These are phyloP conservation scores for Pichia phayaonensis DNA, from an alignment of 805 yeast species.

Conservation along the genomic window DNA sequence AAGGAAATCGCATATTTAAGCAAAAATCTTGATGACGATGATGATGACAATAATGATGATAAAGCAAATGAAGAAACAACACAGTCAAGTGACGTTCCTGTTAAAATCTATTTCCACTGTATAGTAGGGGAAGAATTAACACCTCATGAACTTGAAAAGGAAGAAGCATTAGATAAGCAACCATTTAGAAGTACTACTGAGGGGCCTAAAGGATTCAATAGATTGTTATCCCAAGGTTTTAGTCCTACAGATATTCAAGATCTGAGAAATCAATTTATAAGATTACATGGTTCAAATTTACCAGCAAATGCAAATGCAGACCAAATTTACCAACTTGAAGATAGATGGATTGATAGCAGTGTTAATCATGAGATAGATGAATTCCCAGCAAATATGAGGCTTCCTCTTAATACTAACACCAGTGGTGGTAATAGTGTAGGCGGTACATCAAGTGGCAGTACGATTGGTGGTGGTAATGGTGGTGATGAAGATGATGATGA, in stretches of 20 bases:
- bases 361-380: constrained; percentile 46
- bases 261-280: constrained; percentile 65
- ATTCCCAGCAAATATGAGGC: constrained; percentile 30
- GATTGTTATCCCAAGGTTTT: constrained; percentile 78
- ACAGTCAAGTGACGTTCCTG: constrained; percentile 2
- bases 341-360: constrained; percentile 81
- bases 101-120: constrained; percentile 65
- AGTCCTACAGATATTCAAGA: constrained; percentile 67
- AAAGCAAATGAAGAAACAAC: constrained; percentile 13
- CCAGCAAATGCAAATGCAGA: constrained; percentile 36
- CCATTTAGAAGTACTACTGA: constrained; percentile 50
- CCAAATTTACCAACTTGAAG: constrained; percentile 64
- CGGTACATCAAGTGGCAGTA: constrained; percentile 1
- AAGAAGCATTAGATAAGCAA: constrained; percentile 49
- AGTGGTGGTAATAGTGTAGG: not conserved
- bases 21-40: not conserved
- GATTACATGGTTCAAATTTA: constrained; percentile 47
- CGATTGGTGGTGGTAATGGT: not conserved
- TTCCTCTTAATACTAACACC: not conserved
- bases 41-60: constrained; percentile 12
- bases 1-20: constrained; percentile 34
- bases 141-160: constrained; percentile 48
- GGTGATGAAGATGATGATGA: not conserved
- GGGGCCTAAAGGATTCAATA: constrained; percentile 77
- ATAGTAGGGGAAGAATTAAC: constrained; percentile 62